Conservation (phyloP, 176 grass and related monocot genomes). For the Aegilops sharonensis region DNA sequence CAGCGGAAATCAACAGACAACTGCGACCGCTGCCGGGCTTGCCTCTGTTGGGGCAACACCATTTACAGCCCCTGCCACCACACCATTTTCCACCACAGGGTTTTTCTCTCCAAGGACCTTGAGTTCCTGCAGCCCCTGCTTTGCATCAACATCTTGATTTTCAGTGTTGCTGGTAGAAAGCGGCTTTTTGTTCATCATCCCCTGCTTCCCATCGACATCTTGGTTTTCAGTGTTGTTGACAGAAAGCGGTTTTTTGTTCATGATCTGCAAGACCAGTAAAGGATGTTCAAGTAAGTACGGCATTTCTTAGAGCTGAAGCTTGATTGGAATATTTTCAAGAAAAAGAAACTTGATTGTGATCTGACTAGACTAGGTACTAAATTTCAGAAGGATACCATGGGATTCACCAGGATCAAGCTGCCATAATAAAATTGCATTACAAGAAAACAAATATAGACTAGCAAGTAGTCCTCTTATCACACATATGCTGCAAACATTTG, state of each 20-base stretch:
- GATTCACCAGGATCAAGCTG: not conserved
- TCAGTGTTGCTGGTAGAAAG: conserved; percentile 14
- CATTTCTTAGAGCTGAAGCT: not conserved
- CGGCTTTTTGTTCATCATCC: conserved; percentile 16
- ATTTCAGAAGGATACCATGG: not conserved
- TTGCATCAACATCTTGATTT: conserved; percentile 30
- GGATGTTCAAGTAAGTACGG: not conserved
- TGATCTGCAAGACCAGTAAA: conserved; percentile 8
- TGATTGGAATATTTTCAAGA: too few species aligned
- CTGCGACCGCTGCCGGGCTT: conserved; percentile 34
- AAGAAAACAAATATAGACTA: not conserved
- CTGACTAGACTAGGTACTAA: not conserved
- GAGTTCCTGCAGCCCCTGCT: conserved; percentile 32
- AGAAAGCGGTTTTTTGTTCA: conserved; percentile 3
- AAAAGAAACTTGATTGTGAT: not conserved
- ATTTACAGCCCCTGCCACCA: conserved; percentile 3
- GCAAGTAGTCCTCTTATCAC: too few species aligned
- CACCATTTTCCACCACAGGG: conserved; percentile 33
- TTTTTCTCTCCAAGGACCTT: conserved; percentile 31
- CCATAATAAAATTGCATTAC: not conserved
- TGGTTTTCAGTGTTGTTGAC: conserved; percentile 29
- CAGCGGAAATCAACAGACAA: conserved; percentile 43
- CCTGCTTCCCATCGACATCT: conserved; percentile 26
- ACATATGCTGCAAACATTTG: not conserved
- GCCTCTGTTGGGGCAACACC: conserved; percentile 42